These are phyloP conservation scores for Solanum chaucha DNA, from an alignment of 257 asterid species.

Conservation along the genomic window DNA sequence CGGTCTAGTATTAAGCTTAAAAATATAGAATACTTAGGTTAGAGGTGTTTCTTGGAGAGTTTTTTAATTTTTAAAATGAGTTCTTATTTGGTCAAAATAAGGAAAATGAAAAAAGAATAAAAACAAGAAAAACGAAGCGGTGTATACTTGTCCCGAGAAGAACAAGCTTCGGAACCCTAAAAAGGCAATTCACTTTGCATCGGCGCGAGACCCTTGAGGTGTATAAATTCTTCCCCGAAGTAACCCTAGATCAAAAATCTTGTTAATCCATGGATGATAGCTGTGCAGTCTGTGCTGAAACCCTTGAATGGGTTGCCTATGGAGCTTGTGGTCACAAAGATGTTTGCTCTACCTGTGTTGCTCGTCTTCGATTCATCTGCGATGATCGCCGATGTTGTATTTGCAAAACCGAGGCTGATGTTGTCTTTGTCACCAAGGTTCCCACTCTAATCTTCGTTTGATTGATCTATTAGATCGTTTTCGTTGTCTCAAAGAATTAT, in stretches of 20 bases:
- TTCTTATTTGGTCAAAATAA: not conserved
- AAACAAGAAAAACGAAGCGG: not conserved
- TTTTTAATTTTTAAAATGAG: not conserved
- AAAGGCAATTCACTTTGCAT: not conserved
- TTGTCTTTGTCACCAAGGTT: conserved; percentile 89
- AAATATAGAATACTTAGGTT: not conserved
- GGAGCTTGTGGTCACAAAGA: conserved; percentile 97
- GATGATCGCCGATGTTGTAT: conserved; percentile 92
- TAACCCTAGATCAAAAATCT: conserved; percentile 3
- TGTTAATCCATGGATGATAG: conserved; percentile 74
- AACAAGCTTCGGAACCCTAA: not conserved
- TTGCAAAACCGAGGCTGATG: conserved; percentile 68
- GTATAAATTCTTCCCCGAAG: not conserved
- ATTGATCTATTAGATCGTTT: not conserved
- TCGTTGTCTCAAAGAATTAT: not conserved
- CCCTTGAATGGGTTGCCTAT: conserved; percentile 91
- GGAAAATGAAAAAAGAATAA: not conserved
- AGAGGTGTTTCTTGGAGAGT: too few relatives aligned
- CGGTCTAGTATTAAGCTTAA: too few relatives aligned
- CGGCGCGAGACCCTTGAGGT: not conserved
- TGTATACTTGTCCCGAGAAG: not conserved
- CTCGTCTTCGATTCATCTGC: conserved; percentile 96
- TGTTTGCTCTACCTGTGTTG: conserved; percentile 96
- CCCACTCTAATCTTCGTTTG: not conserved
- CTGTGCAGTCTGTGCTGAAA: conserved; percentile 96